Evolutionary conservation across 805 yeast genomes (phyloP).

Genomic region (Debaryomyces maramus): DNA sequence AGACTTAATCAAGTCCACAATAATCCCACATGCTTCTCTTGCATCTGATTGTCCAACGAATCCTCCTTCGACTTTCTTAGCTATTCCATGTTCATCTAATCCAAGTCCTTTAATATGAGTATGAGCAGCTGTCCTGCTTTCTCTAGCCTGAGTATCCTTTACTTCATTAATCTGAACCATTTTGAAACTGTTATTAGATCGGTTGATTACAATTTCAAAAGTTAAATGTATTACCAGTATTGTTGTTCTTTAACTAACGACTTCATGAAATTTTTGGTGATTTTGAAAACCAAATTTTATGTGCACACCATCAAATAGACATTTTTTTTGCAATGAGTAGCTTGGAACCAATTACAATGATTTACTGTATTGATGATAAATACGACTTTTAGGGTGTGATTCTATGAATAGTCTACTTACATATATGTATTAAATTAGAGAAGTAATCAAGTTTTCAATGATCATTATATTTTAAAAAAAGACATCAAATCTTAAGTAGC

Average conservation of each 20-base stretch:
- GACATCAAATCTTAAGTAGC: no score
- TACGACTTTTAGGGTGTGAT: no score
- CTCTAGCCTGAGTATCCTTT: constrained; percentile 53
- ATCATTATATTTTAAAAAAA: no score
- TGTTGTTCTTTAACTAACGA: not conserved
- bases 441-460: no score
- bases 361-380: no score
- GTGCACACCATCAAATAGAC: not conserved
- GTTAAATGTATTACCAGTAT: not conserved
- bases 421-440: no score
- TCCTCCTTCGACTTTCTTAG: constrained; percentile 85
- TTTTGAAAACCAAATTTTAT: no score
- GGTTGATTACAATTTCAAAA: not conserved
- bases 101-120: constrained; percentile 97
- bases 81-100: constrained; percentile 83
- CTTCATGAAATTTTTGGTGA: no score
- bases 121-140: constrained; percentile 87
- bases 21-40: constrained; percentile 90
- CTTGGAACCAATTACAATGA: no score
- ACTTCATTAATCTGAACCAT: constrained; percentile 84
- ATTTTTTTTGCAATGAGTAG: not conserved
- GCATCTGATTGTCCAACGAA: constrained; percentile 77
- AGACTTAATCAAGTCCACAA: constrained; percentile 89
- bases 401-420: no score
- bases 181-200: constrained; percentile 4